phyloP scores from a whole-genome alignment of 2,329 filamentous ascomycete species.

The Periconia sp. region DNA sequence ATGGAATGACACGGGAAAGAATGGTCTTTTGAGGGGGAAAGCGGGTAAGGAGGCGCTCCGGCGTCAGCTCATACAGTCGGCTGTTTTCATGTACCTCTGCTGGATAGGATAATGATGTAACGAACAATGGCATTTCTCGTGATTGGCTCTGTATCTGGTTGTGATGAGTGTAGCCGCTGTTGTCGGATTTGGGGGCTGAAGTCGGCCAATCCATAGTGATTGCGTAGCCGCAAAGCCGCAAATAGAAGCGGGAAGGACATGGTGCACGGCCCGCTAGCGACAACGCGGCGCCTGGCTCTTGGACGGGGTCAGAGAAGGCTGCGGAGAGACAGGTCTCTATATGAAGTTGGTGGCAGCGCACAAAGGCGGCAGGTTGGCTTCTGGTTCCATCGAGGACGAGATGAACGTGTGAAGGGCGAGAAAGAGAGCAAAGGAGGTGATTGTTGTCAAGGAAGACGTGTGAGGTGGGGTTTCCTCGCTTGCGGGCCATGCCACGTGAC shows the following conservation, averaged over 20 bases:
- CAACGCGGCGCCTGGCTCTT: constrained; percentile 25
- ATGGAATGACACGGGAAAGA: constrained; percentile 31
- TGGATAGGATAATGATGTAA: constrained; percentile 36
- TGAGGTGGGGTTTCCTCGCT: constrained; percentile 36
- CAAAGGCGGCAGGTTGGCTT: constrained; percentile 5
- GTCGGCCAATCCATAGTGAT: constrained; percentile 43
- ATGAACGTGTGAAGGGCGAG: constrained; percentile 10
- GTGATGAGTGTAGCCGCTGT: constrained; percentile 42
- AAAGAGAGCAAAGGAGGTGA: constrained; percentile 11
- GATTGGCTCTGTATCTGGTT: constrained; percentile 35
- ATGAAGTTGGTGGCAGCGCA: constrained; percentile 6
- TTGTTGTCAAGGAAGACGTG: constrained; percentile 30
- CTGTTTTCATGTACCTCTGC: constrained; percentile 32
- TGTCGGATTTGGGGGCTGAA: constrained; percentile 39
- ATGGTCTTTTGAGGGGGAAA: constrained; percentile 29
- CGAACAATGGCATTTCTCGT: constrained; percentile 24
- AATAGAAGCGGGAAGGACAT: constrained; percentile 40
- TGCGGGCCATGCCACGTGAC: constrained; percentile 28
- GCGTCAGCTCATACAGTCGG: constrained; percentile 42
- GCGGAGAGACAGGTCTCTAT: constrained; percentile 7
- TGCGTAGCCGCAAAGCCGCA: constrained; percentile 44
- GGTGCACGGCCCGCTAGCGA: constrained; percentile 34
- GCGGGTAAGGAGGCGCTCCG: constrained; percentile 30
- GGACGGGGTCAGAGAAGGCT: constrained; percentile 5
- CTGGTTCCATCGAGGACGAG: not conserved